Evolutionary conservation across 352 stramenopile species (phyloP).

Genomic region (Globisporangium acanthophoron): DNA sequence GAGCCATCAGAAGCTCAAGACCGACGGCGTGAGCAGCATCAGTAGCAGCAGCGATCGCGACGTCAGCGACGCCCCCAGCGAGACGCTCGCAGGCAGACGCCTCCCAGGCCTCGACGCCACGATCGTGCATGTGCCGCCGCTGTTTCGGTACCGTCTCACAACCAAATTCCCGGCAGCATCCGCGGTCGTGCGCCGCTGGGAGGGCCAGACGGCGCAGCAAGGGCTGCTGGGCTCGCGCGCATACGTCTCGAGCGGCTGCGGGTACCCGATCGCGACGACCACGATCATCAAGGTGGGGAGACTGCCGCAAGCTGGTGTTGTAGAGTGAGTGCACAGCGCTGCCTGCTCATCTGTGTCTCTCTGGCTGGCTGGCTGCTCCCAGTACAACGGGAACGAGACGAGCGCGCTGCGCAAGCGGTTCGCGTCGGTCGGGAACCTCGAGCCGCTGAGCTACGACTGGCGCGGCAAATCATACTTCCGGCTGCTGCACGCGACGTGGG

Average conservation of each 20-base stretch:
- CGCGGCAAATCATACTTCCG: constrained; percentile 84
- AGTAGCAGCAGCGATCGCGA: background rate
- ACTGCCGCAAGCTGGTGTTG: no score
- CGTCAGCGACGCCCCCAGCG: constrained; percentile 6
- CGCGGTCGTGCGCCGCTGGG: constrained; percentile 75
- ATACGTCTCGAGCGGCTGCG: constrained; percentile 80
- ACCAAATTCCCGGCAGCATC: constrained; percentile 75
- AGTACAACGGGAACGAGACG: constrained; percentile 82
- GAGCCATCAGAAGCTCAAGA: constrained; percentile 2
- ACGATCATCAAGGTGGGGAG: constrained; percentile 66
- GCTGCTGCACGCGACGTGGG: constrained; percentile 75
- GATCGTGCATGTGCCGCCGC: constrained; percentile 50
- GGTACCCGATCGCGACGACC: constrained; percentile 75
- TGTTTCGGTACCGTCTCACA: constrained; percentile 72
- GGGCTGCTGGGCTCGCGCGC: constrained; percentile 63
- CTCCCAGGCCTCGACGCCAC: constrained; percentile 67
- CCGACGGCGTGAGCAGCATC: constrained; percentile 3
- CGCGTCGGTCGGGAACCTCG: constrained; percentile 46
- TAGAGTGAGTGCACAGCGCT: no score
- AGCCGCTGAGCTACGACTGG: constrained; percentile 75
- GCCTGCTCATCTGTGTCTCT: no score
- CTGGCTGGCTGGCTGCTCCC: background rate
- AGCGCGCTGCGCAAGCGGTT: constrained; percentile 44
- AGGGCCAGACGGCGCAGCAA: constrained; percentile 54
- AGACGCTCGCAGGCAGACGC: constrained; percentile 55